Conservation (phyloP, 106 monocot species). For the Dendrobium nobile region DNA sequence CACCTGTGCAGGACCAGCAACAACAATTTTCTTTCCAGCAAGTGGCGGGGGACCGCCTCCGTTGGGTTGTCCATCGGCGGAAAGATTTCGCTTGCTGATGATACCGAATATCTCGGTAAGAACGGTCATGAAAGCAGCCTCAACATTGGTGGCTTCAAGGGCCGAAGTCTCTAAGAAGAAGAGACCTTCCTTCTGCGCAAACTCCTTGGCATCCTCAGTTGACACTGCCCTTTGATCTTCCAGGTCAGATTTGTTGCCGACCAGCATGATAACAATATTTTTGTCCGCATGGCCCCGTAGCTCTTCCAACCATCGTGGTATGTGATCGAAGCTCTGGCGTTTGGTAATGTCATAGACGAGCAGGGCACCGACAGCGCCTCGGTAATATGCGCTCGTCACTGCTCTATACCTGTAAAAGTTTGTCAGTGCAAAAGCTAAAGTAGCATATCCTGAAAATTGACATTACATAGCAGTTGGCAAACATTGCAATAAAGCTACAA, state of each 20-base stretch:
- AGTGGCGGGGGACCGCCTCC: slow-evolving; percentile 24
- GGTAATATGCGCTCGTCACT: slow-evolving; percentile 90
- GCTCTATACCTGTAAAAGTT: slow-evolving; percentile 66
- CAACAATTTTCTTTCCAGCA: slow-evolving; percentile 67
- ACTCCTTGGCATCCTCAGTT: slow-evolving; percentile 76
- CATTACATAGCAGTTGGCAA: too few relatives aligned
- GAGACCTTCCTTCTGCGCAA: slow-evolving; percentile 80
- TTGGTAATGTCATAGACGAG: slow-evolving; percentile 95
- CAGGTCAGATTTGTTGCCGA: slow-evolving; percentile 89
- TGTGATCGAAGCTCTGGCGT: slow-evolving; percentile 92
- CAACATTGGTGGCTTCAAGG: slow-evolving; percentile 66
- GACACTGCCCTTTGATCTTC: slow-evolving; percentile 69
- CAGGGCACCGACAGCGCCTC: slow-evolving; percentile 89
- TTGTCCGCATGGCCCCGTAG: slow-evolving; percentile 86
- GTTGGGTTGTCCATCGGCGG: slow-evolving; percentile 16
- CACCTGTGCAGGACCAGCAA: slow-evolving; percentile 85
- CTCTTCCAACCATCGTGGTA: slow-evolving; percentile 87
- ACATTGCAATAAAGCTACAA: too few relatives aligned
- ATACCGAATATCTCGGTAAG: slow-evolving; percentile 84
- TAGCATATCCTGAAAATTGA: too few relatives aligned
- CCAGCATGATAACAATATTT: slow-evolving; percentile 88
- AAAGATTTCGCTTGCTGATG: slow-evolving; percentile 64
- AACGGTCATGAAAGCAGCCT: slow-evolving; percentile 70
- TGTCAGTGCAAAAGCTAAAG: too few relatives aligned
- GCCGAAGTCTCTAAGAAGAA: slow-evolving; percentile 98